phyloP scores from a whole-genome alignment of 352 stramenopile genomes.

The Peronospora tabacina region DNA sequence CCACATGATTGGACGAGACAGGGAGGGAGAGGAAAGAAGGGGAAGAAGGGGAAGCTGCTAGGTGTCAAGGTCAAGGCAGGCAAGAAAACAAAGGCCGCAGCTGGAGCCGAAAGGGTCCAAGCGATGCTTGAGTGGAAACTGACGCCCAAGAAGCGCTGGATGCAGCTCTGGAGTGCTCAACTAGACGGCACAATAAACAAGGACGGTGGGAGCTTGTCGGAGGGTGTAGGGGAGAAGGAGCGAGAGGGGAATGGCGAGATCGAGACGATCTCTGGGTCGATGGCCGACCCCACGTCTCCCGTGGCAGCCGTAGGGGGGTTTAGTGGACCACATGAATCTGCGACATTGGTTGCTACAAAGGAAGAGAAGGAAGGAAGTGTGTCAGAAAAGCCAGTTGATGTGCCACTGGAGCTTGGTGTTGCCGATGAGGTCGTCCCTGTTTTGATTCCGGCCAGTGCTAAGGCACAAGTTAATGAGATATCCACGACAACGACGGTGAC shows the following conservation, averaged over 20 bases:
- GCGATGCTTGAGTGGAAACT: slow-evolving; percentile 28
- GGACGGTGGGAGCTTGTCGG: slow-evolving; percentile 11
- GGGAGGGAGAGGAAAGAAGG: slow-evolving; percentile 23
- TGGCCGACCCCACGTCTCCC: slow-evolving; percentile 4
- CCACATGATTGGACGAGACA: slow-evolving; percentile 20
- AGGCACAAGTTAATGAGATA: slow-evolving; percentile 10
- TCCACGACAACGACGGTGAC: background rate
- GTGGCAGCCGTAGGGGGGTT: slow-evolving; percentile 1
- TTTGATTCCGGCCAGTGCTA: background rate
- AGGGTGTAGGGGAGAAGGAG: slow-evolving; percentile 9
- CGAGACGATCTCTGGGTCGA: background rate
- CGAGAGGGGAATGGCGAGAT: background rate
- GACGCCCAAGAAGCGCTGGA: slow-evolving; percentile 76
- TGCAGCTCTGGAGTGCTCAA: slow-evolving; percentile 61
- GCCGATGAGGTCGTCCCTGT: slow-evolving; percentile 1
- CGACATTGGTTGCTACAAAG: background rate
- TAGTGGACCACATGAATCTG: slow-evolving; percentile 5
- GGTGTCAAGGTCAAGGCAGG: slow-evolving; percentile 26
- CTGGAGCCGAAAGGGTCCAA: slow-evolving; percentile 13
- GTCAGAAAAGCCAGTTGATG: slow-evolving; percentile 1
- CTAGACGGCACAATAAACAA: slow-evolving; percentile 18
- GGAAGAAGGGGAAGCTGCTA: slow-evolving; percentile 26
- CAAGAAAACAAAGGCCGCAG: slow-evolving; percentile 36
- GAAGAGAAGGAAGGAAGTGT: slow-evolving; percentile 8
- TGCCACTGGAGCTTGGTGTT: background rate